Conservation (phyloP, 2,329 filamentous ascomycete genomes). For the Aspergillus viridinutans region DNA sequence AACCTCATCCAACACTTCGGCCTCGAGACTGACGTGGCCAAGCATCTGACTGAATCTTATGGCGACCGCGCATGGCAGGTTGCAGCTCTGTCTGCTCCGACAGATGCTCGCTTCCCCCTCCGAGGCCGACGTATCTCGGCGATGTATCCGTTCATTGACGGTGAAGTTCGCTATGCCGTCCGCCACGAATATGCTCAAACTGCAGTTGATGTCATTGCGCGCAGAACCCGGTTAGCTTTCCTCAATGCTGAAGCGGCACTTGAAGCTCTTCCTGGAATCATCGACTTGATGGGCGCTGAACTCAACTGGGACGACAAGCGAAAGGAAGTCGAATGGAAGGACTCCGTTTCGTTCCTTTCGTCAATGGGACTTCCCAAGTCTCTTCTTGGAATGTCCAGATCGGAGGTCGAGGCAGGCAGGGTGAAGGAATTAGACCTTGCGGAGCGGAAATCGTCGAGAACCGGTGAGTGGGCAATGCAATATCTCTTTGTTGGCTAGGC, state of each 20-base stretch:
- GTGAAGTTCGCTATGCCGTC: conserved; percentile 84
- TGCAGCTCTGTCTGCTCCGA: conserved; percentile 72
- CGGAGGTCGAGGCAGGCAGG: conserved; percentile 56
- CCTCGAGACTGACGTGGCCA: conserved; percentile 85
- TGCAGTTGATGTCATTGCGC: conserved; percentile 79
- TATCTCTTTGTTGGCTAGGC: background rate
- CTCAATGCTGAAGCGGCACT: conserved; percentile 87
- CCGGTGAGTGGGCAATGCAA: conserved; percentile 31
- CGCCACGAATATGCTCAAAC: conserved; percentile 89
- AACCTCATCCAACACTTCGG: conserved; percentile 92
- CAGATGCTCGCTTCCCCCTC: conserved; percentile 74
- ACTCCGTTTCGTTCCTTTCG: conserved; percentile 56
- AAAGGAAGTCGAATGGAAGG: conserved; percentile 76
- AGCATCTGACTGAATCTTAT: conserved; percentile 81
- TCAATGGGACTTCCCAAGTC: conserved; percentile 60
- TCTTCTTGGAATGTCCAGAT: conserved; percentile 53
- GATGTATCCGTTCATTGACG: conserved; percentile 87
- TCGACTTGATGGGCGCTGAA: conserved; percentile 85
- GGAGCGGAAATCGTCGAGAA: conserved; percentile 39
- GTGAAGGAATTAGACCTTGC: conserved; percentile 42
- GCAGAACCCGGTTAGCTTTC: conserved; percentile 81
- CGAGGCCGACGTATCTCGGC: conserved; percentile 73
- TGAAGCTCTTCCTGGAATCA: conserved; percentile 76
- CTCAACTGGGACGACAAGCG: conserved; percentile 70
- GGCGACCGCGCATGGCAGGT: conserved; percentile 92